Percentiles rank a stretch among this genome's conserved stretches.
phyloP scores from a whole-genome alignment of 2,329 filamentous ascomycete genomes.

The Xylariaceae sp. region DNA sequence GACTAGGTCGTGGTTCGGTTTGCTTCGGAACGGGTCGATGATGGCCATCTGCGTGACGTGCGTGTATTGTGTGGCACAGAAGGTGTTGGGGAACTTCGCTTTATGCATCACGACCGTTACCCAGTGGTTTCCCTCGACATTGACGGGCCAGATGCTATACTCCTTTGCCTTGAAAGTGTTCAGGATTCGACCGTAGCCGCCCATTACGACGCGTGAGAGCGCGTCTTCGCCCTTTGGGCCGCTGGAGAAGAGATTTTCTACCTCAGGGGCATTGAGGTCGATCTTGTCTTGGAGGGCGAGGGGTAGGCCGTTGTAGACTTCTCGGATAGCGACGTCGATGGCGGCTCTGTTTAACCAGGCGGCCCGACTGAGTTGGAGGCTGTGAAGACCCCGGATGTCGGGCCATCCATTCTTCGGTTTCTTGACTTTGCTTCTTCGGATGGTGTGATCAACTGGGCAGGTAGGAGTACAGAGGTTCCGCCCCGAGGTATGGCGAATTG shows the following conservation, averaged over 20 bases:
- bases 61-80: conserved; percentile 1
- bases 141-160: conserved; percentile 22
- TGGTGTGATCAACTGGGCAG: conserved; percentile 12
- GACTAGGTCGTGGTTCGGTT: background rate
- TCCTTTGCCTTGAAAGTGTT: conserved; percentile 7
- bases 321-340: conserved; percentile 14
- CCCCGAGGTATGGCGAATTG: background rate
- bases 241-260: conserved; percentile 1
- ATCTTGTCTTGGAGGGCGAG: conserved; percentile 9
- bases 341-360: conserved; percentile 17
- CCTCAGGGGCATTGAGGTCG: conserved; percentile 3
- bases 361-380: conserved; percentile 14
- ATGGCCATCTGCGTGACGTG: conserved; percentile 15
- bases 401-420: conserved; percentile 11
- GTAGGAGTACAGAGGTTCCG: conserved; percentile 10
- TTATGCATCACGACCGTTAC: conserved; percentile 20
- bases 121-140: conserved; percentile 18
- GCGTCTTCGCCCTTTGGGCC: background rate
- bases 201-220: background rate
- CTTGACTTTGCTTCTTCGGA: background rate
- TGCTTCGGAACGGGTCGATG: conserved; percentile 13
- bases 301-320: conserved; percentile 9
- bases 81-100: background rate
- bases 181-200: background rate
- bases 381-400: conserved; percentile 17